Base-by-base conservation (phyloP, 2,329 filamentous ascomycete genomes). In the Fonsecaea monophora region DNA sequence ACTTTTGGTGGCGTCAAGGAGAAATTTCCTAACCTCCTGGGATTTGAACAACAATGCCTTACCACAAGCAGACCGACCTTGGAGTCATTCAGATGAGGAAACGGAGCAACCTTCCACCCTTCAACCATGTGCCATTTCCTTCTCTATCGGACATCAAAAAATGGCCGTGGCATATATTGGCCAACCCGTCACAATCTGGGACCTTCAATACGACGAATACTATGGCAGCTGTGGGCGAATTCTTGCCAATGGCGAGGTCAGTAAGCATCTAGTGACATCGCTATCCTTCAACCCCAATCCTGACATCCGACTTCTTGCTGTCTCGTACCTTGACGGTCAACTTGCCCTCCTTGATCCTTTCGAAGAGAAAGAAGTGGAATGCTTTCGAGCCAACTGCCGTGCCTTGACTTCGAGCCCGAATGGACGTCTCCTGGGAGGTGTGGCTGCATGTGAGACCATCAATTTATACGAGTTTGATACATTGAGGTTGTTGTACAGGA, bases 211-310 rank as follows among this genome's bases (percentile, higher is more conserved):
- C 6, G 53, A 54, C 21, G 25, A 32, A 32, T 54, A 54, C 54
- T 38, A 57, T 40, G 54, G 54, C 30, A 57, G 54, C 54, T 57
- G 54, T 57, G 30, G 54, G 34, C 21, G 40, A 38, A 57, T 21
- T 18, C 54, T 53, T 15, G 25, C 32, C 42, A 61, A 61, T 18
- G 40, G 58, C 9, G 15, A 50, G 53, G 30, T 13, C 13, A 61
- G 25, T 30, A 50, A n/a, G 18, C 48, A 50, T 50, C 8, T 38
- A 53, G 58, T 53, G 25, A 61, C 40, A 21, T 72, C 72, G 7
- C 72, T 80, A 21, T 69, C 71, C 34, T 78, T 81, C 70, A 78
- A 78, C 53, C 75, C 77, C 1, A 78, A 78, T 60, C 71, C 75
- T 1, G 68, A 69, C 53, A 70, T 75, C 60, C 50, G 53, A 8